phyloP scores from a whole-genome alignment of 2,329 filamentous ascomycete species.

The Daldinia sp. region DNA sequence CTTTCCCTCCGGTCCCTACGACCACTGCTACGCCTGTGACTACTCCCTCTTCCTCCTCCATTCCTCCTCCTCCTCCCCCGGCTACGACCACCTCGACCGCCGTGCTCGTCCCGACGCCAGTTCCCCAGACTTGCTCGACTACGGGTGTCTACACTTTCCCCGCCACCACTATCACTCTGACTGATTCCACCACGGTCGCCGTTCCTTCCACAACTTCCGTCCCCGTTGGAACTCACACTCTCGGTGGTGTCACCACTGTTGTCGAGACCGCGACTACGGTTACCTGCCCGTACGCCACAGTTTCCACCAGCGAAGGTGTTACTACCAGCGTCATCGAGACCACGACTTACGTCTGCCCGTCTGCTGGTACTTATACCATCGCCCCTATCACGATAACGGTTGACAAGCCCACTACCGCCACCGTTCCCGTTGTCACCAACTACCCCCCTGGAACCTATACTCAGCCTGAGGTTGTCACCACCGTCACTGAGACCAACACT shows the following conservation, averaged over 20 bases:
- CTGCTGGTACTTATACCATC: constrained; percentile 78
- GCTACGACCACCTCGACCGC: constrained; percentile 50
- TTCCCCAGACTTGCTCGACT: constrained; percentile 64
- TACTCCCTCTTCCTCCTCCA: background rate
- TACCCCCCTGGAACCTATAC: constrained; percentile 78
- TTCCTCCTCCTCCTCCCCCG: constrained; percentile 19
- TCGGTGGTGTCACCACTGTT: constrained; percentile 76
- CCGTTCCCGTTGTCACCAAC: constrained; percentile 71
- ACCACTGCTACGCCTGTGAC: constrained; percentile 29
- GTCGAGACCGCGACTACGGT: constrained; percentile 73
- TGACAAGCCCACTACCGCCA: constrained; percentile 61
- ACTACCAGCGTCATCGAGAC: constrained; percentile 73
- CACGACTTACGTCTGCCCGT: constrained; percentile 78
- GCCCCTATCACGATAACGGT: constrained; percentile 71
- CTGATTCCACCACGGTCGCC: constrained; percentile 72
- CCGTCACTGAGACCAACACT: constrained; percentile 72
- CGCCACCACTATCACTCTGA: constrained; percentile 74
- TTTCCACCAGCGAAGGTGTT: constrained; percentile 65
- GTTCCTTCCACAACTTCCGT: constrained; percentile 69
- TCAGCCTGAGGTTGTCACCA: constrained; percentile 70
- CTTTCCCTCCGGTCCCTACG: constrained; percentile 48
- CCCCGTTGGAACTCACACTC: constrained; percentile 70
- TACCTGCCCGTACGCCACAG: constrained; percentile 73
- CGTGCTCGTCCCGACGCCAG: constrained; percentile 60
- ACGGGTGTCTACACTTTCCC: constrained; percentile 80